Evolutionary conservation across 345 rosid genomes (phyloP).

Genomic region (Euphorbia lathyris): DNA sequence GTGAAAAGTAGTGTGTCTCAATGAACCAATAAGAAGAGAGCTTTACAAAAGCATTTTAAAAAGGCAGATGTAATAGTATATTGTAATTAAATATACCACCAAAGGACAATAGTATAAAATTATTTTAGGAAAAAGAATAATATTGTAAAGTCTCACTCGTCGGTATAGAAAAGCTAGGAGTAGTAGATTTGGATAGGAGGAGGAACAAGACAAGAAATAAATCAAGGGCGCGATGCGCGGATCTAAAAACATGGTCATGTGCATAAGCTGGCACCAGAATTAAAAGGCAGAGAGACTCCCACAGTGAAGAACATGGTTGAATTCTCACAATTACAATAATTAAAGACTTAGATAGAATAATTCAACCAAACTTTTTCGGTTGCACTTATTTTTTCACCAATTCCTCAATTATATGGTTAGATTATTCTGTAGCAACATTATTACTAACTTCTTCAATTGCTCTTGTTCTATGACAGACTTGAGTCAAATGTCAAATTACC

Average conservation of each 20-base stretch:
- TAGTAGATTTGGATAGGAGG: conserved; percentile 23
- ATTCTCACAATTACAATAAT: conserved; percentile 12
- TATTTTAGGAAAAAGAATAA: conserved; percentile 1
- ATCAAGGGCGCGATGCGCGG: conserved; percentile 35
- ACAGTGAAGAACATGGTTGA: conserved; percentile 25
- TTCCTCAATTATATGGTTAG: not conserved
- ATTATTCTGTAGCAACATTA: not conserved
- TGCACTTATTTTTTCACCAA: not conserved
- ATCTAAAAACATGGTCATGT: conserved; percentile 50
- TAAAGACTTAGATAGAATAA: not conserved
- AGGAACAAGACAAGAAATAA: conserved; percentile 19
- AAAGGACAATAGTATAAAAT: not conserved
- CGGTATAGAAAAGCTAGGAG: conserved; percentile 8
- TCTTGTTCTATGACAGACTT: not conserved
- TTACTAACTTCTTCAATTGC: not conserved
- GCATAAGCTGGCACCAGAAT: conserved; percentile 27
- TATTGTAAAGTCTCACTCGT: conserved; percentile 7
- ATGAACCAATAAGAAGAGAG: not conserved
- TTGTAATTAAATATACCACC: not conserved
- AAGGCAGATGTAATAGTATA: not conserved
- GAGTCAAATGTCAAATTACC: not conserved
- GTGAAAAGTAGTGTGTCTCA: conserved; percentile 2
- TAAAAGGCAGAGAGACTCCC: conserved; percentile 20
- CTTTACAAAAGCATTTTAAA: conserved; percentile 2
- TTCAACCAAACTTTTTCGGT: not conserved